phyloP scores from a whole-genome alignment of 2,329 filamentous ascomycete species.

The Aspergillus sp. region DNA sequence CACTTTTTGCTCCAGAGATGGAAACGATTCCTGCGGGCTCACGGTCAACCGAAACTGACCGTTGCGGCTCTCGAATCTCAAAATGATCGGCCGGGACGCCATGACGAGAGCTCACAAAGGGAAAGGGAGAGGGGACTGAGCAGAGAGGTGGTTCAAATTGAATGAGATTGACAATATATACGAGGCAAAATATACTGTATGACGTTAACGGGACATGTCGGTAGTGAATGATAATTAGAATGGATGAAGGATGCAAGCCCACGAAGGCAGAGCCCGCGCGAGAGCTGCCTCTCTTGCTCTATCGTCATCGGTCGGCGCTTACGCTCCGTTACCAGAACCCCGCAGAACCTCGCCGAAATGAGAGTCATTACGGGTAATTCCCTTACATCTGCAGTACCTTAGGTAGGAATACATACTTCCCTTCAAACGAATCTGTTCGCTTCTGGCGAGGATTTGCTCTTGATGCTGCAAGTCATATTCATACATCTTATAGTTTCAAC shows the following conservation, averaged over 20 bases:
- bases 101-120: constrained; percentile 23
- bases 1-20: constrained; percentile 52
- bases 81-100: constrained; percentile 63
- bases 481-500: too few relatives aligned
- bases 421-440: too few relatives aligned
- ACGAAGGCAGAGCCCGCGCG: constrained; percentile 11
- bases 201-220: background rate
- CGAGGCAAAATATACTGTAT: background rate
- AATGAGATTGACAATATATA: background rate
- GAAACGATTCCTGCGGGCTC: constrained; percentile 71
- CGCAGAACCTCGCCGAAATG: background rate
- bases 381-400: background rate
- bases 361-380: constrained; percentile 4
- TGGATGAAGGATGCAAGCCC: constrained; percentile 11
- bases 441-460: too few relatives aligned
- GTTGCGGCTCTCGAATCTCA: constrained; percentile 86
- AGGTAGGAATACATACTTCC: background rate
- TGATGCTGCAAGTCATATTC: too few relatives aligned
- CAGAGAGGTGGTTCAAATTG: background rate
- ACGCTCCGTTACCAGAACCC: constrained; percentile 5
- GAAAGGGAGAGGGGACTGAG: background rate
- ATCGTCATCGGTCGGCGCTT: constrained; percentile 23
- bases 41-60: constrained; percentile 86
- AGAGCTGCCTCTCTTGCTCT: constrained; percentile 13
- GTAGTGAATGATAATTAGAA: background rate